Evolutionary conservation across 1,284 basidiomycete species (phyloP).

Genomic region (Ganoderma lucidum): DNA sequence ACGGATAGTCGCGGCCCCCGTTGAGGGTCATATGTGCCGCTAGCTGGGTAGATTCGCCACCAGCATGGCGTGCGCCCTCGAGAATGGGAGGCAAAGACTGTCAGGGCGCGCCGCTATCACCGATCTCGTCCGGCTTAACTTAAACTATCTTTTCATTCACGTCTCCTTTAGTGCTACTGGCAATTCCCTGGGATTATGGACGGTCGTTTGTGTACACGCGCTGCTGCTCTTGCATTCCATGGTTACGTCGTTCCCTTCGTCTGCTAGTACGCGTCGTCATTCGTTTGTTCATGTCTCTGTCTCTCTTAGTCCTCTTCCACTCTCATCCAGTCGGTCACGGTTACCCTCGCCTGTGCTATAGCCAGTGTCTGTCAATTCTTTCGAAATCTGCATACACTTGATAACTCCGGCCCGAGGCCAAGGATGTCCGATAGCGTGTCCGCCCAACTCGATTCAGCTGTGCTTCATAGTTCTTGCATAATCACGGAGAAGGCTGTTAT

Average conservation of each 20-base stretch:
- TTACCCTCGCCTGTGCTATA: constrained; percentile 34
- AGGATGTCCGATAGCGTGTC: neutral
- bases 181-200: constrained; percentile 39
- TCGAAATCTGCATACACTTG: constrained; percentile 11
- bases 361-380: constrained; percentile 24
- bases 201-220: constrained; percentile 39
- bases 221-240: constrained; percentile 38
- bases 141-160: constrained; percentile 36
- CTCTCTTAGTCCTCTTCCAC: constrained; percentile 12
- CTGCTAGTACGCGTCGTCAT: constrained; percentile 27
- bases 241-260: constrained; percentile 30
- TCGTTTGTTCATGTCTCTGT: constrained; percentile 15
- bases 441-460: neutral
- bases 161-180: constrained; percentile 35
- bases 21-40: constrained; percentile 1
- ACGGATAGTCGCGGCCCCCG: constrained; percentile 17
- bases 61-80: constrained; percentile 12
- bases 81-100: constrained; percentile 21
- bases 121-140: constrained; percentile 32
- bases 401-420: neutral
- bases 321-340: constrained; percentile 20
- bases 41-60: constrained; percentile 10
- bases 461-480: neutral
- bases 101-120: constrained; percentile 17
- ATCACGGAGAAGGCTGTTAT: neutral